phyloP scores from a whole-genome alignment of 176 grass and related monocot species.

The Paspalum vaginatum region DNA sequence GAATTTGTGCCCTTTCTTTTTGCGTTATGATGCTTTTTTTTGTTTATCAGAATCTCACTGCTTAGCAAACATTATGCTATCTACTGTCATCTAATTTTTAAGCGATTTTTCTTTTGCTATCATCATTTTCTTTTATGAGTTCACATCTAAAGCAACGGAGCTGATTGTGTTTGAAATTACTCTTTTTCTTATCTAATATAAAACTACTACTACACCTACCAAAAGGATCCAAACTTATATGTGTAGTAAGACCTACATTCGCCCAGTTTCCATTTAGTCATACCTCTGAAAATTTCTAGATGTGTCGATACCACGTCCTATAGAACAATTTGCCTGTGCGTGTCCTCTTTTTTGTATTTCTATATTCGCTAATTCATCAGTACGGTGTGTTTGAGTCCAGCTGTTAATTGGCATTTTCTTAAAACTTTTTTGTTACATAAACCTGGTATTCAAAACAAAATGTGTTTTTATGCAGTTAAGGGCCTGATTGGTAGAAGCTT shows the following conservation, averaged over 20 bases:
- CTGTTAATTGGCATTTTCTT: not conserved
- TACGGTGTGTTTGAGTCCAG: not conserved
- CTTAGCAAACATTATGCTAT: not conserved
- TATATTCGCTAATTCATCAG: not conserved
- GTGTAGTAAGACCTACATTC: not conserved
- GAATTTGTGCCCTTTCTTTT: not conserved
- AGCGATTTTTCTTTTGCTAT: not conserved
- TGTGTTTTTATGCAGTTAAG: constrained; percentile 35
- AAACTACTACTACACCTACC: not conserved
- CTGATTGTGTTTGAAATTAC: not conserved
- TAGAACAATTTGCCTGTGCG: not conserved
- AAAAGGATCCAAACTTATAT: not conserved
- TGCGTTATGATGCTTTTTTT: not conserved
- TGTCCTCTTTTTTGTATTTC: not conserved
- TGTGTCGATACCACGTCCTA: too few relatives aligned
- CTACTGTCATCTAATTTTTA: not conserved
- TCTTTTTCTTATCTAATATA: not conserved
- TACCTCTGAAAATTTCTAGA: constrained; percentile 8
- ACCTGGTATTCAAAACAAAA: constrained; percentile 23
- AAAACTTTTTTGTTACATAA: not conserved
- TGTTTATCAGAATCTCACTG: not conserved
- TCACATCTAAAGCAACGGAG: not conserved
- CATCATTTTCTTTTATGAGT: not conserved
- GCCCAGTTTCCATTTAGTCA: not conserved
- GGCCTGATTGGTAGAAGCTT: constrained; percentile 47